Evolutionary conservation across 257 asterid species (phyloP), one percentile per base, ranked within the genome.

Genomic region (Leptodermis oblonga): DNA sequence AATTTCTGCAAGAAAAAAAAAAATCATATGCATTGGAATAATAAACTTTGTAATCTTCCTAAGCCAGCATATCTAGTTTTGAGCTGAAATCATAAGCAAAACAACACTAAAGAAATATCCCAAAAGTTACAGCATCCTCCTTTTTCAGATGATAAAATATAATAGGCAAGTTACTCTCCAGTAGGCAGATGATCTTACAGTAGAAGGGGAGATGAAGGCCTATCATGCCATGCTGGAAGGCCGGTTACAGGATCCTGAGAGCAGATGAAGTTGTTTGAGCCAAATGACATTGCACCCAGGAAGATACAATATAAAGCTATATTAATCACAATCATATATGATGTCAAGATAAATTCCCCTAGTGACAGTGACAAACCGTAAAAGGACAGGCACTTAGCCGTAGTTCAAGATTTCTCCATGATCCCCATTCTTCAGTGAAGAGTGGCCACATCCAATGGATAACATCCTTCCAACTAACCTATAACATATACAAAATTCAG

Each of bases 361-460:
- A 74, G 74, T 42, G 41, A 46, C 39, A 48, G 59, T 49, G 52
- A 77, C 86, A 78, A 81, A 93, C 98, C 96, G 86, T 93, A 73
- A 93, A 86, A 62, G 95, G 99, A 82, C 79, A 85, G 76, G 85
- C 67, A 82, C 96, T 93, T 80, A 90, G 86, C 55, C 83, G 85
- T 79, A 93, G 84, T 67, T 88, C 95, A 74, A 73, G 55, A 79
- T 86, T 83, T 88, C 99, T 90, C 99, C 99, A 93, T 46, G 77
- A 77, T 70, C 95, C 95, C 96, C 97, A 93, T 67, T 93, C 96
- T 72, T 86, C 96, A 46, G 94, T 68, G 78, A 90, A 93, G 73
- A 93, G 90, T 42, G 99, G 97, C 99, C 99, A 90, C 96, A 93
- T 88, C 99, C 99, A 93, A 76, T 93, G 96, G 71, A 79, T 82